Base-by-base conservation (phyloP, 179 eudicot species). In the Nepenthes alata region DNA sequence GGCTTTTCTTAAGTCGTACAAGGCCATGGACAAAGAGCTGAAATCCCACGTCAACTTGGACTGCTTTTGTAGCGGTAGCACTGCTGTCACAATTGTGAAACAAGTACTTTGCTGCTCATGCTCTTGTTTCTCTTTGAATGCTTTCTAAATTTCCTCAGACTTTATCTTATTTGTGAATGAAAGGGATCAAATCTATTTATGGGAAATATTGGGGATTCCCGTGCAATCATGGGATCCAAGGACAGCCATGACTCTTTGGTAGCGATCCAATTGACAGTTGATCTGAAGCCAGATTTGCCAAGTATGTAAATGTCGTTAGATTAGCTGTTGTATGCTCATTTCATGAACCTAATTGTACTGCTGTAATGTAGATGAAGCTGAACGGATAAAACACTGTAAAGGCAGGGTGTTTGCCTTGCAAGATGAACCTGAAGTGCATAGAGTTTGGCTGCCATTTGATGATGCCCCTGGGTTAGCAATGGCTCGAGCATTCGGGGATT, bases 401-500 rank as follows among this genome's bases (percentile, higher is more conserved):
- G 98, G 98, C 37, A 81, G 98, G 74, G 98, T 91, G 36, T 91
- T 91, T 76, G 91, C 96, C 13, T 72, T 91, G 72, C 86, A 86
- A 80, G 98, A 91, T 69, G 98, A 91, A 67, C 95, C 98, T 55
- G 98, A 89, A 69, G 98, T 91, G 67, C 81, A 77, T 52, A 81
- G 98, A 66, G 98, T 91, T 71, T 91, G 98, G 96, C 74, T 91
- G 51, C 98, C 98, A 34, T 86, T 78, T 73, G 95, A 86, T 67
- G 89, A 91, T 78, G 96, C 96, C 57, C 98, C 98, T 67, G 96
- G 98, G 39, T 73, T 91, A 74, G 98, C 98, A 66, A 91, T 91
- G 98, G 91, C 98, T 39, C 87, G 98, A 57, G 98, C 98, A 64
- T 91, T 91, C 71, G 98, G 98, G 36, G 98, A 91, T 68, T 91